Conservation (phyloP, 2,329 filamentous ascomycete species). For the Pseudopithomyces maydicus region DNA sequence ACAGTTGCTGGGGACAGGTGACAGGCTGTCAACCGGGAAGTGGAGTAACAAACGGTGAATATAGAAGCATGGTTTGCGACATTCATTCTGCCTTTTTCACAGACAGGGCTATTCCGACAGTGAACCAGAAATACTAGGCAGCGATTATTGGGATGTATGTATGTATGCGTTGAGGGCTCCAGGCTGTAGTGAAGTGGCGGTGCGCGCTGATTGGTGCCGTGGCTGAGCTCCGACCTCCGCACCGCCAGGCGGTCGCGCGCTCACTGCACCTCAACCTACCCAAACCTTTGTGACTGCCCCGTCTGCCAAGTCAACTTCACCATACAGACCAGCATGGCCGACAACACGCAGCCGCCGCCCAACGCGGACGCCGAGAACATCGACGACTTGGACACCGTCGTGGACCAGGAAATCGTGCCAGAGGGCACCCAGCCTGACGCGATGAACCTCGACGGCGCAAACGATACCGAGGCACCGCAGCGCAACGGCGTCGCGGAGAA, state of each 20-base stretch:
- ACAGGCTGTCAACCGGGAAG: neutral
- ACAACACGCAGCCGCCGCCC: conserved; percentile 32
- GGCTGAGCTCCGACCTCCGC: neutral
- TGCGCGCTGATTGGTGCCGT: too few relatives aligned
- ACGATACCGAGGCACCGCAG: conserved; percentile 38
- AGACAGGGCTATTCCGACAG: too few relatives aligned
- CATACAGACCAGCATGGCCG: conserved; percentile 34
- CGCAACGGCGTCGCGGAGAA: conserved; percentile 47
- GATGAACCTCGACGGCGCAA: conserved; percentile 50
- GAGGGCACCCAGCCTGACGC: conserved; percentile 43
- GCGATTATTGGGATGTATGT: too few relatives aligned
- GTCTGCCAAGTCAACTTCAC: neutral
- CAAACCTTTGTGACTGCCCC: conserved; percentile 1
- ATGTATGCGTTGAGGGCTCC: too few relatives aligned
- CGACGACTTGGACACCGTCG: conserved; percentile 47
- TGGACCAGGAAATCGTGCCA: conserved; percentile 49
- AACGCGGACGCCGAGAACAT: conserved; percentile 38
- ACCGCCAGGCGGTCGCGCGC: neutral
- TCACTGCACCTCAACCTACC: conserved; percentile 13
- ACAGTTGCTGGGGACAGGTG: neutral
- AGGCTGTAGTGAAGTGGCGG: too few relatives aligned
- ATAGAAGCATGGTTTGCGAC: too few relatives aligned
- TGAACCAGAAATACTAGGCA: too few relatives aligned
- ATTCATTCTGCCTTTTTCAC: too few relatives aligned
- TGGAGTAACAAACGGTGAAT: too few relatives aligned